Percentiles rank a stretch among this genome's conserved stretches.
phyloP scores from a whole-genome alignment of 345 rosid genomes.

The Atalantia buxifolia region DNA sequence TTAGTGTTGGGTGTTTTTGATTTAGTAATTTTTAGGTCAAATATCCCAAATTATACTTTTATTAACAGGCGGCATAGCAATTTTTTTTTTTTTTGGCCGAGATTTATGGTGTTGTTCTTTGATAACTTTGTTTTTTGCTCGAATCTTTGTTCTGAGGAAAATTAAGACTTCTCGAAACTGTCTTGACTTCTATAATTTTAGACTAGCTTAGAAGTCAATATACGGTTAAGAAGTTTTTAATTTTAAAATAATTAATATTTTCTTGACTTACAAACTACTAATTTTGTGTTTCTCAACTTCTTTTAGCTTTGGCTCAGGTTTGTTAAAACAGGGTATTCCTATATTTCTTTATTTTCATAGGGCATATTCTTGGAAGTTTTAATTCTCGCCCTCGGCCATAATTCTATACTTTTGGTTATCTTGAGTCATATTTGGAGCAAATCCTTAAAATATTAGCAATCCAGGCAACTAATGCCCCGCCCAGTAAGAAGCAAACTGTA shows the following conservation, averaged over 20 bases:
- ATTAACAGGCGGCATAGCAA: neutral
- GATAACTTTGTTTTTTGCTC: neutral
- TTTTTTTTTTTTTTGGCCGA: too few species aligned
- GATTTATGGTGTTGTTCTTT: neutral
- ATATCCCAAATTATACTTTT: too few species aligned
- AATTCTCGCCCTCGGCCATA: neutral
- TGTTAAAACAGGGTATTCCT: neutral
- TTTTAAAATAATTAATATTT: too few species aligned
- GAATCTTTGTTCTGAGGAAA: neutral
- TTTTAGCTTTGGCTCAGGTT: neutral
- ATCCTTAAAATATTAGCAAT: neutral
- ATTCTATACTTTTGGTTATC: neutral
- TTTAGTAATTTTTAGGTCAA: neutral
- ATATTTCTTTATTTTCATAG: too few species aligned
- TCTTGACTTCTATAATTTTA: neutral
- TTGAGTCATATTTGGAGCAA: neutral
- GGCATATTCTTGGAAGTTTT: neutral
- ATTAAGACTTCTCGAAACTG: neutral
- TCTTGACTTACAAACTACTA: neutral
- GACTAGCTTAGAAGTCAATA: neutral
- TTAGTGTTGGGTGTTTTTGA: neutral
- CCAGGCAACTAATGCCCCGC: neutral
- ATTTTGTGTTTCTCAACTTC: neutral
- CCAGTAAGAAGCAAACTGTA: neutral
- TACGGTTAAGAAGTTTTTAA: neutral